These are phyloP conservation scores for Saccharomyces eubayanus DNA, from an alignment of 805 yeast genomes.

Conservation along the genomic window DNA sequence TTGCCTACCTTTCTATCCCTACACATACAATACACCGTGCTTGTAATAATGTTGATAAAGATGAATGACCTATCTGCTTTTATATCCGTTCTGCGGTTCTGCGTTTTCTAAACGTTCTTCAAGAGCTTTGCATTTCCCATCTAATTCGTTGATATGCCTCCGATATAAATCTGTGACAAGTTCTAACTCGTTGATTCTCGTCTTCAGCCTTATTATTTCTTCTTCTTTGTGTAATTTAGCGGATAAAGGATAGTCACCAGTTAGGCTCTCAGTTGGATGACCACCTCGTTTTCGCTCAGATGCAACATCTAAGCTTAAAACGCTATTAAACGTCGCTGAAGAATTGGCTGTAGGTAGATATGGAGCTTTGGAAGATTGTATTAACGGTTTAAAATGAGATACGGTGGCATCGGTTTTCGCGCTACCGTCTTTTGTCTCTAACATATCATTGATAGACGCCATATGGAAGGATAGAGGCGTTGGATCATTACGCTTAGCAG, in stretches of 20 bases:
- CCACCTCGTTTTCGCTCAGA: background rate
- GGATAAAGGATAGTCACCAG: slow-evolving; percentile 2
- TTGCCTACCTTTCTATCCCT: background rate
- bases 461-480: slow-evolving; percentile 10
- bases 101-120: slow-evolving; percentile 9
- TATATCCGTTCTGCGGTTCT: background rate
- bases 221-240: slow-evolving; percentile 22
- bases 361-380: background rate
- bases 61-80: background rate
- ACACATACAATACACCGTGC: background rate
- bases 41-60: background rate
- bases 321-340: background rate
- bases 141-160: slow-evolving; percentile 75
- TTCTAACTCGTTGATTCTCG: slow-evolving; percentile 81
- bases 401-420: background rate
- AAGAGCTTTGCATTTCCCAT: slow-evolving; percentile 31
- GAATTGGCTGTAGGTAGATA: background rate
- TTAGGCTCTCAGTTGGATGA: background rate
- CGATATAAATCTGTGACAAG: slow-evolving; percentile 82
- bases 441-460: slow-evolving; percentile 17
- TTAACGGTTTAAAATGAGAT: background rate
- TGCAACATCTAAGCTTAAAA: background rate
- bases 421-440: slow-evolving; percentile 1
- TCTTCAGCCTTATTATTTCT: slow-evolving; percentile 43
- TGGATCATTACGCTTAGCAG: slow-evolving; percentile 2